These are phyloP conservation scores for Backusella liffmaniae DNA, from an alignment of 192 early-diverging fungal species.

Conservation along the genomic window DNA sequence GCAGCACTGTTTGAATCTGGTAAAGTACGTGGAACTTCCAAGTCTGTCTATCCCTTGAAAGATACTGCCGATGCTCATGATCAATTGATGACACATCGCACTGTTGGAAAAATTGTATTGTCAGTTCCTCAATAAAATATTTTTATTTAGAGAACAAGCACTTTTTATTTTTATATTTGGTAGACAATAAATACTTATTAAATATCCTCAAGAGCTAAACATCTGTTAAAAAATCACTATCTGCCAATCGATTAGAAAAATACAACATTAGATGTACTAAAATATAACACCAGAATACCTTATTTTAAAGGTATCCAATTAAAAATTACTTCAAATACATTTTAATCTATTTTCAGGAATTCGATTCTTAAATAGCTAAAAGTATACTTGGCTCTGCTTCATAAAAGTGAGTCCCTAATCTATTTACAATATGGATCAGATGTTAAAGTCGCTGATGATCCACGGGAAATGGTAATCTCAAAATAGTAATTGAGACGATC, in stretches of 20 bases:
- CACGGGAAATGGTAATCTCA: too few species aligned
- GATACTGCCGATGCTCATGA: constrained; percentile 31
- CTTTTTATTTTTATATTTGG: too few species aligned
- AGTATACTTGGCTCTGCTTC: background rate
- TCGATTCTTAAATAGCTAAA: background rate
- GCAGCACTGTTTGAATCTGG: background rate
- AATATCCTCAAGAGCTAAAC: too few species aligned
- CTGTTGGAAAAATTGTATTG: constrained; percentile 35
- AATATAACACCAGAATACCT: background rate
- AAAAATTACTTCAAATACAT: background rate
- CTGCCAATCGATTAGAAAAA: too few species aligned
- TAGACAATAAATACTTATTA: too few species aligned
- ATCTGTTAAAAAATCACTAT: too few species aligned
- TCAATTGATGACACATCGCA: constrained; percentile 21
- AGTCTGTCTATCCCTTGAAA: constrained; percentile 20
- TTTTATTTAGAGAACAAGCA: too few species aligned
- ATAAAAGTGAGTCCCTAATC: background rate
- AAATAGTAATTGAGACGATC: too few species aligned
- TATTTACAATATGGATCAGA: too few species aligned
- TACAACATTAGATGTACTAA: background rate
- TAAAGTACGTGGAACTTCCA: background rate
- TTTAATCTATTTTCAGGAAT: background rate
- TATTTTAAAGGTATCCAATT: background rate
- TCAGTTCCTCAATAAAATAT: background rate
- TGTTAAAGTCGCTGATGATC: too few species aligned